A percentile compares a stretch with the other conserved stretches of the same genome.
These are phyloP conservation scores for Gastrolobium villosum DNA, from an alignment of 306 rosid genomes.

Conservation along the genomic window DNA sequence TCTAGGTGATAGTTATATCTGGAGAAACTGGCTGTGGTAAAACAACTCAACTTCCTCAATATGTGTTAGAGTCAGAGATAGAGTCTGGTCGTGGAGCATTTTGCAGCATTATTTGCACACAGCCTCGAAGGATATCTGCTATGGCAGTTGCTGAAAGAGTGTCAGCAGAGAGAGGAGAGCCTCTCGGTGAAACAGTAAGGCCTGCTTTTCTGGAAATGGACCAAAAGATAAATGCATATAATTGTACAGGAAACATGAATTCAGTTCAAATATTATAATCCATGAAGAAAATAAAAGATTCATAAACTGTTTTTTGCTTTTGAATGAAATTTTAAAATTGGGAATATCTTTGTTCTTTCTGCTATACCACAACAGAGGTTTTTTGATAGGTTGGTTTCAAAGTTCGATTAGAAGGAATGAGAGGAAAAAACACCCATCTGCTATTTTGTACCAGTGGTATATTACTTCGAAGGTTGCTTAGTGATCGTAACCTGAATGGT, in stretches of 20 bases:
- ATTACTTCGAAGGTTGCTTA: slow-evolving; percentile 90
- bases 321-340: slow-evolving; percentile 53
- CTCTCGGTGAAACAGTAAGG: slow-evolving; percentile 96
- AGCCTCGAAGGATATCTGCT: slow-evolving; percentile 97
- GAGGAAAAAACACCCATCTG: slow-evolving; percentile 92
- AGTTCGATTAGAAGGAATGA: slow-evolving; percentile 97
- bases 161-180: slow-evolving; percentile 93
- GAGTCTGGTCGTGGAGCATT: slow-evolving; percentile 87
- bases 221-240: slow-evolving; percentile 23
- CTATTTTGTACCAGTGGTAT: slow-evolving; percentile 98
- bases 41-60: slow-evolving; percentile 98
- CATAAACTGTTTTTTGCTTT: slow-evolving; percentile 44
- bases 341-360: slow-evolving; percentile 65
- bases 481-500: slow-evolving; percentile 91
- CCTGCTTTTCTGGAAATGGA: slow-evolving; percentile 39
- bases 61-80: slow-evolving; percentile 89
- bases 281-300: slow-evolving; percentile 43
- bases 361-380: slow-evolving; percentile 80
- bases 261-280: slow-evolving; percentile 23
- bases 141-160: slow-evolving; percentile 98
- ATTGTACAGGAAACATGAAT: slow-evolving; percentile 32
- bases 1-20: slow-evolving; percentile 81
- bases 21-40: slow-evolving; percentile 99
- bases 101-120: slow-evolving; percentile 93
- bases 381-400: slow-evolving; percentile 97